Evolutionary conservation across 108 stramenopile genomes (phyloP).

Genomic region (Cafeteria roenbergensis): DNA sequence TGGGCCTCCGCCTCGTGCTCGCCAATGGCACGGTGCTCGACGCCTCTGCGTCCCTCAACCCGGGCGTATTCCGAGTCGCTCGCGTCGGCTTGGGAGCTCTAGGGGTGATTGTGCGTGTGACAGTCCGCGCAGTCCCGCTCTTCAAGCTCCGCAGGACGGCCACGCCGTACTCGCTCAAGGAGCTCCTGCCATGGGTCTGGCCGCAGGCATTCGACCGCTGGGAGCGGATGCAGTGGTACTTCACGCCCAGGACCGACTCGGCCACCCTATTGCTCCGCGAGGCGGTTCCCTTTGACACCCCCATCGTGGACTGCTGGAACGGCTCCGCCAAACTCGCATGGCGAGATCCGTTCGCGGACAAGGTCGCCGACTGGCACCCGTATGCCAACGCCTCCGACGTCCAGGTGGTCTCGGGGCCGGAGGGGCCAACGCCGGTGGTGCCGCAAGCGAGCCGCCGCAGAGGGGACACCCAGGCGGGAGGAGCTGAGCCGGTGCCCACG

Average conservation of each 20-base stretch:
- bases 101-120: not conserved
- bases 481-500: not conserved
- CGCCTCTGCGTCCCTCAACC: not conserved
- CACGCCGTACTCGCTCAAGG: not conserved
- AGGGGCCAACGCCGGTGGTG: no score
- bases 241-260: not conserved
- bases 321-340: no score
- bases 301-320: not conserved
- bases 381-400: no score
- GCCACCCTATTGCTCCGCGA: conserved; percentile 7
- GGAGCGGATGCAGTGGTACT: conserved; percentile 11
- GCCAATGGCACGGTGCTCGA: not conserved
- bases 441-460: not conserved
- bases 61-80: not conserved
- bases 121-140: not conserved
- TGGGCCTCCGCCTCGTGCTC: not conserved
- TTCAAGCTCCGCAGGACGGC: not conserved
- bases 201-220: not conserved
- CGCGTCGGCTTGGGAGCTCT: conserved; percentile 7
- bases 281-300: not conserved
- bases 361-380: no score
- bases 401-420: no score
- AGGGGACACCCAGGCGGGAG: not conserved
- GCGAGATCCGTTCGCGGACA: no score
- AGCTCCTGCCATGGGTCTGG: not conserved